Percentiles rank a stretch among this genome's conserved stretches.
Conservation (phyloP, 352 stramenopile species). For the Phytophthora syringae region DNA sequence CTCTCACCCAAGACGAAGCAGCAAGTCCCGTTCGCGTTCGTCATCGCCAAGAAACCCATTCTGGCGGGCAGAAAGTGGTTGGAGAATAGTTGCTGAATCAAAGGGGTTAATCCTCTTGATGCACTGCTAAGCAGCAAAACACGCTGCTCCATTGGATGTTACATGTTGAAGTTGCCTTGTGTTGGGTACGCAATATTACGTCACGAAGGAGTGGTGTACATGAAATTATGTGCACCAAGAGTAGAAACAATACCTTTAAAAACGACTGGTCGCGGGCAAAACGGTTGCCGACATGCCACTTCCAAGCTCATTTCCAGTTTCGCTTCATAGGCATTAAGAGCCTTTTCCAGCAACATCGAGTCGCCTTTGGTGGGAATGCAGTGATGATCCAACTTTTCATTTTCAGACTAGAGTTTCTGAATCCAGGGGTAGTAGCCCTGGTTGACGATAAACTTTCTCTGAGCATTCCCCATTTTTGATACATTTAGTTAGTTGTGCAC, state of each 20-base stretch:
- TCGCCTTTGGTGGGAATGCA: conserved; percentile 42
- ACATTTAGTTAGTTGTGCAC: not conserved
- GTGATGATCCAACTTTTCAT: conserved; percentile 84
- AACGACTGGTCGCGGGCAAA: conserved; percentile 28
- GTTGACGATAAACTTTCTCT: conserved; percentile 77
- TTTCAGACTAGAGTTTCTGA: conserved; percentile 94
- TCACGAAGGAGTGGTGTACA: too few relatives aligned
- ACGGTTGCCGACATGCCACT: not conserved
- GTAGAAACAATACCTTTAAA: not conserved
- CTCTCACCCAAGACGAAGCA: too few relatives aligned
- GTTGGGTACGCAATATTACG: too few relatives aligned
- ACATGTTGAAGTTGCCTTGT: too few relatives aligned
- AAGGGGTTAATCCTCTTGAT: too few relatives aligned
- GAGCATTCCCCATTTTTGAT: conserved; percentile 62
- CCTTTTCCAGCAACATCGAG: not conserved
- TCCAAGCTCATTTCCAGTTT: conserved; percentile 23
- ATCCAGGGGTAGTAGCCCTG: conserved; percentile 86
- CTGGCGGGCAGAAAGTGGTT: too few relatives aligned
- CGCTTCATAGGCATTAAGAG: not conserved
- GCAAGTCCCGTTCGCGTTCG: too few relatives aligned
- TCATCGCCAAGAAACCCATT: too few relatives aligned
- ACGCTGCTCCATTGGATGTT: too few relatives aligned
- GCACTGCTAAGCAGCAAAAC: too few relatives aligned
- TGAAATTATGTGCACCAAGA: too few relatives aligned
- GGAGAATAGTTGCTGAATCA: too few relatives aligned